Percentiles rank a stretch among this genome's conserved stretches.
Evolutionary conservation across 1,139 yeast species (phyloP).

Genomic region (Hanseniaspora sp.): DNA sequence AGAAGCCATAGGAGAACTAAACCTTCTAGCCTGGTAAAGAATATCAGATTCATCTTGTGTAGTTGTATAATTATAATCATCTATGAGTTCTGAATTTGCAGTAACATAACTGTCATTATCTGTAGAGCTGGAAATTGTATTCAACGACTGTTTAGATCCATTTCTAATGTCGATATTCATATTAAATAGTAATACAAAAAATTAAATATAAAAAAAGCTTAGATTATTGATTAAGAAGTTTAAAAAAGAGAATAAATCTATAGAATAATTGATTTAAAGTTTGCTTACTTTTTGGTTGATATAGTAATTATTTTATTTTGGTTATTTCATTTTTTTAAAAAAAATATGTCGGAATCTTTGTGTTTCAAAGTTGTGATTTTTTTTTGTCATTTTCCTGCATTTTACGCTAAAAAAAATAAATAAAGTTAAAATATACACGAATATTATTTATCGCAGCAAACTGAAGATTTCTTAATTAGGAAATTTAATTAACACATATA

Average conservation of each 20-base stretch:
- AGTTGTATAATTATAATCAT: not conserved
- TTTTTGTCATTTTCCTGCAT: too few species aligned
- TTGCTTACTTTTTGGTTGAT: too few species aligned
- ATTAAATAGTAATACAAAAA: not conserved
- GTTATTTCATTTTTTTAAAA: too few species aligned
- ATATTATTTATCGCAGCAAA: not conserved
- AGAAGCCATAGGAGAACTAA: not conserved
- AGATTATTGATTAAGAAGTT: not conserved
- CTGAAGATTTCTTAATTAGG: not conserved
- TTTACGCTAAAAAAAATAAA: not conserved
- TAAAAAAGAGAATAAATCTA: too few species aligned
- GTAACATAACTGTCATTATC: conserved; percentile 13
- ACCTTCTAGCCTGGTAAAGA: not conserved
- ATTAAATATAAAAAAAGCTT: not conserved
- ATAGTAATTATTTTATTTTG: too few species aligned
- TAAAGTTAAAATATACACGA: not conserved
- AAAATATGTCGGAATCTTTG: too few species aligned
- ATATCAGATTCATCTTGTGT: not conserved
- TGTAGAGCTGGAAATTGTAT: not conserved
- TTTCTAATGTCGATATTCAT: not conserved
- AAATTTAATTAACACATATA: not conserved
- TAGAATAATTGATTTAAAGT: too few species aligned
- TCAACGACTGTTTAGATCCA: conserved; percentile 3
- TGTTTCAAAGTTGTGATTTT: too few species aligned
- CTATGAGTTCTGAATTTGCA: conserved; percentile 3